Evolutionary conservation across 495 filamentous ascomycete species (phyloP).

Genomic region (Aspergillus saccharolyticus): DNA sequence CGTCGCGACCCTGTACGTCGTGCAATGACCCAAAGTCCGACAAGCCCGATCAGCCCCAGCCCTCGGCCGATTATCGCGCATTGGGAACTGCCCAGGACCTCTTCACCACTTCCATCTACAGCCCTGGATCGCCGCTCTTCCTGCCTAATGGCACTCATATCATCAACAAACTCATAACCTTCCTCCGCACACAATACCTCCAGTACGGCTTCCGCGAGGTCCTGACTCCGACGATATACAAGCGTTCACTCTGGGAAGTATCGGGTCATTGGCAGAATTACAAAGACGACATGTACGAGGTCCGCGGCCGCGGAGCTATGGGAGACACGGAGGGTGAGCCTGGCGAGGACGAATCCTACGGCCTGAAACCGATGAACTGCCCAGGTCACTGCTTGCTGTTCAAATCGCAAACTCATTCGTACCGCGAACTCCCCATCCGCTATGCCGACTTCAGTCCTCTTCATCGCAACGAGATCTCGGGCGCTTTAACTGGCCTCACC

Average conservation of each 20-base stretch:
- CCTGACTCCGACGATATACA: slow-evolving; percentile 90
- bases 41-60: slow-evolving; percentile 6
- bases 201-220: slow-evolving; percentile 89
- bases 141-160: slow-evolving; percentile 79
- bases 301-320: slow-evolving; percentile 57
- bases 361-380: slow-evolving; percentile 96
- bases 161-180: slow-evolving; percentile 80
- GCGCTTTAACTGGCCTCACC: slow-evolving; percentile 79
- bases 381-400: slow-evolving; percentile 92
- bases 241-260: slow-evolving; percentile 80
- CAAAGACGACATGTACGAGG: slow-evolving; percentile 91
- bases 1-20: slow-evolving; percentile 29
- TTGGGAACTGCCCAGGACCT: slow-evolving; percentile 68
- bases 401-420: slow-evolving; percentile 63
- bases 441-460: slow-evolving; percentile 92
- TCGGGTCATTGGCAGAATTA: slow-evolving; percentile 94
- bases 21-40: slow-evolving; percentile 29
- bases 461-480: slow-evolving; percentile 86
- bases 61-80: slow-evolving; percentile 60
- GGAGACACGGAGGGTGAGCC: slow-evolving; percentile 40
- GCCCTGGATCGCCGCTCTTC: slow-evolving; percentile 84
- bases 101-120: slow-evolving; percentile 72
- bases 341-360: slow-evolving; percentile 72
- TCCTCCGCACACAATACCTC: slow-evolving; percentile 81
- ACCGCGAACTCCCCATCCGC: slow-evolving; percentile 78